These are phyloP conservation scores for Sporopachydermia cereana DNA, from an alignment of 1,139 yeast species.

Conservation along the genomic window DNA sequence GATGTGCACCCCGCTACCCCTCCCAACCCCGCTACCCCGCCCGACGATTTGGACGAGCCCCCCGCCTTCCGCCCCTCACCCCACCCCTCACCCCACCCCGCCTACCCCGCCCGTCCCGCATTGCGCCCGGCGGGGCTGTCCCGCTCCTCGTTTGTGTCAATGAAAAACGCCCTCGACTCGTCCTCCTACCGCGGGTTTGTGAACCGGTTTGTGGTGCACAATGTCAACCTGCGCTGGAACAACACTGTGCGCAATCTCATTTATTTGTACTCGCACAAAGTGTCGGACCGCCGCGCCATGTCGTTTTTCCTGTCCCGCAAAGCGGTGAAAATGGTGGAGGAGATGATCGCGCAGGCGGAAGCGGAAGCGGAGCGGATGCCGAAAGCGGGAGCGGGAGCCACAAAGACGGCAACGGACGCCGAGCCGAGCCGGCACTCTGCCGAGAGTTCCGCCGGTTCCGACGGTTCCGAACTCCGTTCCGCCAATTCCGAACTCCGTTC, in stretches of 20 bases:
- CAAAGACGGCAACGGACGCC: background rate
- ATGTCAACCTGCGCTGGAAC: slow-evolving; percentile 72
- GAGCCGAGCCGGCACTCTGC: slow-evolving; percentile 6
- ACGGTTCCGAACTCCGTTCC: slow-evolving; percentile 15
- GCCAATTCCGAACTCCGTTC: background rate
- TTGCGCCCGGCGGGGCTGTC: slow-evolving; percentile 7
- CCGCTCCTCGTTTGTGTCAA: slow-evolving; percentile 1
- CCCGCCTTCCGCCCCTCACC: too few relatives aligned
- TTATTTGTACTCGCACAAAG: slow-evolving; percentile 47
- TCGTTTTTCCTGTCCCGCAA: slow-evolving; percentile 55
- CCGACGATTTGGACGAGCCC: too few relatives aligned
- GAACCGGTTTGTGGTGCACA: slow-evolving; percentile 71
- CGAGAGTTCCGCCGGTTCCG: slow-evolving; percentile 12
- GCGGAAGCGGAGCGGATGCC: slow-evolving; percentile 11
- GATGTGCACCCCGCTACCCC: too few relatives aligned
- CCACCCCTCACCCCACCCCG: too few relatives aligned
- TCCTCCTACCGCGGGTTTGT: slow-evolving; percentile 32
- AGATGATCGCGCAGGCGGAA: slow-evolving; percentile 23
- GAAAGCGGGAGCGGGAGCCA: slow-evolving; percentile 6
- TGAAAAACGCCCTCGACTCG: background rate
- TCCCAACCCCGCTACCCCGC: too few relatives aligned
- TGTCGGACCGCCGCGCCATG: slow-evolving; percentile 44
- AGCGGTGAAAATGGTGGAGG: slow-evolving; percentile 60
- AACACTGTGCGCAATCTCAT: slow-evolving; percentile 52
- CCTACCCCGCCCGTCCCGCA: too few relatives aligned